A percentile compares a stretch with the other conserved stretches of the same genome.
Conservation (phyloP, 1,284 basidiomycete genomes). For the Sporisorium reilianum region DNA sequence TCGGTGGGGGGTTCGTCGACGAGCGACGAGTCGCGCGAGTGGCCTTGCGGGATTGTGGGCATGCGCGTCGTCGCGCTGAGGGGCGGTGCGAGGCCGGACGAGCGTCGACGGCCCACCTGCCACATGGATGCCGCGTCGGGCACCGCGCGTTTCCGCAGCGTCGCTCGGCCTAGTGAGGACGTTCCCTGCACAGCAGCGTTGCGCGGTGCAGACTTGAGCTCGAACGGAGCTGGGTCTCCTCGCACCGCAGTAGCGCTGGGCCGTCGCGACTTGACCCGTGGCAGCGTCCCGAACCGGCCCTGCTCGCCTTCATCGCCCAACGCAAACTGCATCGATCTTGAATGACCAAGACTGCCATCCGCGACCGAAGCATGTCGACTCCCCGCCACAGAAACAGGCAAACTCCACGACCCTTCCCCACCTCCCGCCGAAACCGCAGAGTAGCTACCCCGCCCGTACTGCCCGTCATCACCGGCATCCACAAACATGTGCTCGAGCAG, state of each 20-base stretch:
- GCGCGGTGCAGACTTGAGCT: neutral
- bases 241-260: conserved; percentile 23
- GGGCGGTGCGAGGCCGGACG: conserved; percentile 18
- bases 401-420: neutral
- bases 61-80: conserved; percentile 5
- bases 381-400: conserved; percentile 3
- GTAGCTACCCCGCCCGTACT: conserved; percentile 9
- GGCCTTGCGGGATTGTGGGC: conserved; percentile 41
- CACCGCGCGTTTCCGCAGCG: neutral
- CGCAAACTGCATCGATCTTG: no score
- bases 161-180: conserved; percentile 16
- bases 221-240: conserved; percentile 21
- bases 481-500: conserved; percentile 43
- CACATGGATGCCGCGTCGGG: conserved; percentile 25
- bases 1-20: conserved; percentile 12
- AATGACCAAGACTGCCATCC: neutral
- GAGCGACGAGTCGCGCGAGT: conserved; percentile 28
- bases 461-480: conserved; percentile 18
- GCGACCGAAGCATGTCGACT: neutral
- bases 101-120: conserved; percentile 34
- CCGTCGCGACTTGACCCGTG: conserved; percentile 7
- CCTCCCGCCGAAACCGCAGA: neutral
- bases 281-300: conserved; percentile 15
- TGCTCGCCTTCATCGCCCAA: neutral
- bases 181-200: conserved; percentile 1